These are phyloP conservation scores for Penicillium ochrochloron DNA, from an alignment of 495 filamentous ascomycete species.

Conservation along the genomic window DNA sequence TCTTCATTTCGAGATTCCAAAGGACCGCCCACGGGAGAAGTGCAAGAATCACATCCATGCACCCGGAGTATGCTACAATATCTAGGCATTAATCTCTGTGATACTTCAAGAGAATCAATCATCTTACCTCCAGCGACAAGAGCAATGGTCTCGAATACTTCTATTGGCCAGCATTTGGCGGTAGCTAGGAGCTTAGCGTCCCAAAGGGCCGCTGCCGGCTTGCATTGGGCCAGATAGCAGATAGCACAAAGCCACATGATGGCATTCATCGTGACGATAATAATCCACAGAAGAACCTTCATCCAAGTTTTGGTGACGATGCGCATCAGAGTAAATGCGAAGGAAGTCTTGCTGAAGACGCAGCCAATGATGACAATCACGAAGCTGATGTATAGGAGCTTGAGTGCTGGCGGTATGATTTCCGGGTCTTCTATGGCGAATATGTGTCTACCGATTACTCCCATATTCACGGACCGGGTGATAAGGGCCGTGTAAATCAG, in stretches of 20 bases:
- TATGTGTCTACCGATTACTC: constrained; percentile 23
- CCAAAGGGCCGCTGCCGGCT: constrained; percentile 27
- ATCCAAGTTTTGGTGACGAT: constrained; percentile 30
- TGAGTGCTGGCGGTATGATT: constrained; percentile 15
- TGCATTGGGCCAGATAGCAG: constrained; percentile 32
- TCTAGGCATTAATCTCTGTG: background rate
- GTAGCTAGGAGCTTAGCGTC: constrained; percentile 19
- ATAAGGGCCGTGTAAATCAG: constrained; percentile 17
- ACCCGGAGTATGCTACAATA: constrained; percentile 29
- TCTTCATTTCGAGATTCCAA: constrained; percentile 35
- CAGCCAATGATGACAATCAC: constrained; percentile 29
- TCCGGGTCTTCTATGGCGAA: constrained; percentile 9
- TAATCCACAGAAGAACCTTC: constrained; percentile 30
- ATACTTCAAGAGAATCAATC: too few species aligned
- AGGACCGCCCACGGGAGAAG: constrained; percentile 31
- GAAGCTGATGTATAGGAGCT: constrained; percentile 27
- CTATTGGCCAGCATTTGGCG: constrained; percentile 29
- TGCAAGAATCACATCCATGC: constrained; percentile 35
- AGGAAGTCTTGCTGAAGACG: constrained; percentile 32
- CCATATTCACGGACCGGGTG: constrained; percentile 16
- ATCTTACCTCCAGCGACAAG: constrained; percentile 28
- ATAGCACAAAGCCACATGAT: constrained; percentile 30
- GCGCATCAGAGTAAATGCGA: constrained; percentile 31
- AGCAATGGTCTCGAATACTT: constrained; percentile 27
- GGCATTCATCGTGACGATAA: constrained; percentile 32